phyloP scores from a whole-genome alignment of 2,329 filamentous ascomycete genomes.

The Alternaria longipes region DNA sequence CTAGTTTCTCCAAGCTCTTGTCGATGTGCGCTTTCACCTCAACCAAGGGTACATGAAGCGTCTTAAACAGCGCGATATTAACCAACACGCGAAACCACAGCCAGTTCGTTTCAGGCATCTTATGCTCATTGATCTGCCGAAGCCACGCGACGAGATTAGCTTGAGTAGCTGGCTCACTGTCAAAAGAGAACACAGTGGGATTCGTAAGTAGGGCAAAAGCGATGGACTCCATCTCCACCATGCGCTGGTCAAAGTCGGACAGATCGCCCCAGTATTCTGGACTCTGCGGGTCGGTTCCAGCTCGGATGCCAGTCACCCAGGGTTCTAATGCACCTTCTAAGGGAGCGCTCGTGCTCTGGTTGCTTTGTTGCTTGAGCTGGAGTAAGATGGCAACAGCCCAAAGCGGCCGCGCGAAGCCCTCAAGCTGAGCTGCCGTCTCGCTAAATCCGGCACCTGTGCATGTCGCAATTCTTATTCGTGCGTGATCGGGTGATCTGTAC shows the following conservation, averaged over 20 bases:
- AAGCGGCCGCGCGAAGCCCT: slow-evolving; percentile 45
- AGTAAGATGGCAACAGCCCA: slow-evolving; percentile 44
- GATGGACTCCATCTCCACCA: slow-evolving; percentile 65
- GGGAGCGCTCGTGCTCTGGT: slow-evolving; percentile 27
- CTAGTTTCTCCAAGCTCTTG: slow-evolving; percentile 55
- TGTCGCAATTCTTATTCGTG: slow-evolving; percentile 43
- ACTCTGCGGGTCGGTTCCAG: slow-evolving; percentile 45
- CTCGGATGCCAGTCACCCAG: slow-evolving; percentile 30
- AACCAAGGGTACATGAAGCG: slow-evolving; percentile 50
- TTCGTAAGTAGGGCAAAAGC: slow-evolving; percentile 59
- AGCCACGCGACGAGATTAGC: slow-evolving; percentile 56
- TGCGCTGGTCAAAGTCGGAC: slow-evolving; percentile 60
- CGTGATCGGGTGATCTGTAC: slow-evolving; percentile 42
- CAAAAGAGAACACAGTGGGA: slow-evolving; percentile 49
- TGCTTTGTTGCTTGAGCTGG: slow-evolving; percentile 25
- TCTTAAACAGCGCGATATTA: slow-evolving; percentile 58
- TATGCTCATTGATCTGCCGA: slow-evolving; percentile 54
- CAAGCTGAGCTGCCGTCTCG: slow-evolving; percentile 46
- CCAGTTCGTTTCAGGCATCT: slow-evolving; percentile 62
- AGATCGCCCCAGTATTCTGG: slow-evolving; percentile 58
- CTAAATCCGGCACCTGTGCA: slow-evolving; percentile 48
- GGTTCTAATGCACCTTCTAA: slow-evolving; percentile 37
- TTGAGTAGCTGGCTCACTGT: slow-evolving; percentile 37
- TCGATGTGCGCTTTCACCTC: slow-evolving; percentile 52
- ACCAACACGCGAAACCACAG: slow-evolving; percentile 63